Conservation (phyloP, 108 stramenopile genomes). For the Pinguiococcus pyrenoidosus region DNA sequence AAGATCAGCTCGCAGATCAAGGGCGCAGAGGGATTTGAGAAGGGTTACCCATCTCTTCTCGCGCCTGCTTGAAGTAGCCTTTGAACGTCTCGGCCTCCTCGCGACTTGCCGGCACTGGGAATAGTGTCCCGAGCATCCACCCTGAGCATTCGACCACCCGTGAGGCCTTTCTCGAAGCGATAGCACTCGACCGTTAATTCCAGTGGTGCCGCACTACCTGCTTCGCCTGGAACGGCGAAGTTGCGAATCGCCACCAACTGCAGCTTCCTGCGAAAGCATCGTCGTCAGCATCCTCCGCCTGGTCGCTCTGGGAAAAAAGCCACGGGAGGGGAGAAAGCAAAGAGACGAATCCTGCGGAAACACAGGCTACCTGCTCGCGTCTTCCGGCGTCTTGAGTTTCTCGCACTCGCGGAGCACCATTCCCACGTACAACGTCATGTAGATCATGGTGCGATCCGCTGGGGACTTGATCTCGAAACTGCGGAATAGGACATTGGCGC, state of each 20-base stretch:
- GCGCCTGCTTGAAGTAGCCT: constrained; percentile 46
- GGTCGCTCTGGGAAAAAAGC: neutral
- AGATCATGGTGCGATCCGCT: constrained; percentile 44
- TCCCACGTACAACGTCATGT: constrained; percentile 41
- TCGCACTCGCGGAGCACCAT: constrained; percentile 36
- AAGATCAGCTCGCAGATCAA: constrained; percentile 25
- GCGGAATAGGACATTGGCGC: constrained; percentile 41
- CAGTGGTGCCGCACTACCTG: constrained; percentile 5
- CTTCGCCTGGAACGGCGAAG: constrained; percentile 18
- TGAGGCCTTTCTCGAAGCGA: constrained; percentile 13
- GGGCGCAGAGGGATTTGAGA: no score
- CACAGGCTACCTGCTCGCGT: constrained; percentile 19
- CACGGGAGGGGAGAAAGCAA: neutral
- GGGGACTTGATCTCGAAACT: constrained; percentile 35
- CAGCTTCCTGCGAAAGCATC: neutral
- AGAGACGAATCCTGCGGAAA: neutral
- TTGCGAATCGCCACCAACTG: neutral
- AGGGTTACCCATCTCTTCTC: constrained; percentile 36
- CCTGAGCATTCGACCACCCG: constrained; percentile 16
- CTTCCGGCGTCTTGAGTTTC: neutral
- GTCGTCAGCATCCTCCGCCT: neutral
- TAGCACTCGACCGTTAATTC: constrained; percentile 6
- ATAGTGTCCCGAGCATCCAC: constrained; percentile 32
- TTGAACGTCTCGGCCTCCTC: constrained; percentile 32
- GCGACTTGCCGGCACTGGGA: constrained; percentile 17